phyloP scores from a whole-genome alignment of 83 land plant species.

The Picea abies region DNA sequence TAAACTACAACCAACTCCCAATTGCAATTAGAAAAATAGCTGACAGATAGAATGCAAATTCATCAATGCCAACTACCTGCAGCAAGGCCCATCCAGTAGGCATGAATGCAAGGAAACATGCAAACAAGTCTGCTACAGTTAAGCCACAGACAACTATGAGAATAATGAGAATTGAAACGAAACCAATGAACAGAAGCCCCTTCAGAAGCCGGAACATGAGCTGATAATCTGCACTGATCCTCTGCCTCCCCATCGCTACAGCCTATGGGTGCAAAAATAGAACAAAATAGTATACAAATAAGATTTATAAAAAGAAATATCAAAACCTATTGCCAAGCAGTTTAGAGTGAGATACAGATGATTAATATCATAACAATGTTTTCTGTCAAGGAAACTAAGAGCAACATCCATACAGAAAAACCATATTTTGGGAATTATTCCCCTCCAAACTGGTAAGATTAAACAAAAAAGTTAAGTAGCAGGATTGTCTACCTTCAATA shows the following conservation, averaged over 20 bases:
- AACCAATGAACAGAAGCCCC: conserved; percentile 75
- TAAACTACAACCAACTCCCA: background rate
- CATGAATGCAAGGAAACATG: conserved; percentile 70
- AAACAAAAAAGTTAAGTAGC: background rate
- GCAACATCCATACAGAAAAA: background rate
- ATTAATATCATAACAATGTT: background rate
- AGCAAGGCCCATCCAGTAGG: conserved; percentile 87
- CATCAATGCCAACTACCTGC: conserved; percentile 36
- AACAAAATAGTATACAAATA: background rate
- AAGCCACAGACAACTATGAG: conserved; percentile 64
- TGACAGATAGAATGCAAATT: background rate
- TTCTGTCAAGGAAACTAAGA: no score
- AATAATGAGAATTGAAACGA: conserved; percentile 70
- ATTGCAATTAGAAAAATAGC: background rate
- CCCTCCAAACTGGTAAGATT: no score
- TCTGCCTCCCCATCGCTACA: conserved; percentile 83
- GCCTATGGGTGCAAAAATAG: conserved; percentile 30
- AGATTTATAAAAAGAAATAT: background rate
- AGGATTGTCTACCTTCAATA: conserved; percentile 63
- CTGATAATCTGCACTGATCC: conserved; percentile 82
- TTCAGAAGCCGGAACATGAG: conserved; percentile 87
- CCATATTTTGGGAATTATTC: background rate
- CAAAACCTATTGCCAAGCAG: background rate
- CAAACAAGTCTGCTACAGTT: conserved; percentile 66
- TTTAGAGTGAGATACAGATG: background rate